These are phyloP conservation scores for Hymenoscyphus albidus DNA, from an alignment of 2,329 filamentous ascomycete genomes.

Conservation along the genomic window DNA sequence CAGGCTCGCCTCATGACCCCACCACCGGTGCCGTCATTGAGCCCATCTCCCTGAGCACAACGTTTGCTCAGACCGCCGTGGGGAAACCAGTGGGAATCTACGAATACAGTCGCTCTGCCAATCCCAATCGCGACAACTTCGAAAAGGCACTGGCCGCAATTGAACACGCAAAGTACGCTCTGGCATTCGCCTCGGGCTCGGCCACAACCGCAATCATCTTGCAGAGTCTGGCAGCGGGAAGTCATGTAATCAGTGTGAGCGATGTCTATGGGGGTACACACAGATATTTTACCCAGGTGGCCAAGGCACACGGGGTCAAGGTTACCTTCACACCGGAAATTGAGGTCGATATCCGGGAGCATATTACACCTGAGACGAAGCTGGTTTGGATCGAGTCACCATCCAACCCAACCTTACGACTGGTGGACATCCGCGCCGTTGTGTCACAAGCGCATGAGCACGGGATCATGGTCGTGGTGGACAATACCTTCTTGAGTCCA, in stretches of 20 bases:
- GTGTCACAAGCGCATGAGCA: constrained; percentile 78
- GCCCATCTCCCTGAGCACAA: constrained; percentile 92
- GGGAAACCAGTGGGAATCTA: constrained; percentile 83
- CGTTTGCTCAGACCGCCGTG: constrained; percentile 86
- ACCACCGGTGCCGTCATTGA: constrained; percentile 93
- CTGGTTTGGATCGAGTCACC: constrained; percentile 97
- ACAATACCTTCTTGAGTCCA: constrained; percentile 96
- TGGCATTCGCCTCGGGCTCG: constrained; percentile 91
- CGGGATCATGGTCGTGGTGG: constrained; percentile 93
- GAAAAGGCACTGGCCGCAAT: constrained; percentile 87
- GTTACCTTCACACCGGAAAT: constrained; percentile 94
- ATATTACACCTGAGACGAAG: constrained; percentile 87
- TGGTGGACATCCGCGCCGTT: constrained; percentile 90
- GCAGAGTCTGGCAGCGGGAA: constrained; percentile 84
- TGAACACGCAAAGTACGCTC: constrained; percentile 86
- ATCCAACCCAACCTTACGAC: constrained; percentile 86
- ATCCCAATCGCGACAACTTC: constrained; percentile 94
- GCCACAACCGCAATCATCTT: constrained; percentile 91
- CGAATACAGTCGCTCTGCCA: constrained; percentile 90
- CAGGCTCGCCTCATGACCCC: constrained; percentile 86
- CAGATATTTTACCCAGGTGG: constrained; percentile 97
- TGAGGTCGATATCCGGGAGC: constrained; percentile 76
- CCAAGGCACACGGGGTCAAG: constrained; percentile 85
- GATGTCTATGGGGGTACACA: constrained; percentile 98
- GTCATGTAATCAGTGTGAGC: constrained; percentile 92